Conservation (phyloP, 176 grass and related monocot genomes). For the Elymus sibiricus region DNA sequence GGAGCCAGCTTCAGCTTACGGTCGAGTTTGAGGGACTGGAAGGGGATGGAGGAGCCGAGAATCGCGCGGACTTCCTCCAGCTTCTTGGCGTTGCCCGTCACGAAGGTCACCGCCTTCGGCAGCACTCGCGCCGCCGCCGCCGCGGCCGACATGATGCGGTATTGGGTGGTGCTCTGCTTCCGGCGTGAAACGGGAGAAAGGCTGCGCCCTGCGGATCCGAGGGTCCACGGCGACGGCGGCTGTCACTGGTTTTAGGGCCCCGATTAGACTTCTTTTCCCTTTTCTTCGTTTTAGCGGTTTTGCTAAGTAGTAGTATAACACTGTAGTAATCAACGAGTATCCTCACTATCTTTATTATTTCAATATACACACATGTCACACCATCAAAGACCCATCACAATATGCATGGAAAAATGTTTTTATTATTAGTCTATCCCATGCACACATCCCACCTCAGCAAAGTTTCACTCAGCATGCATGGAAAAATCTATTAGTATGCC, state of each 20-base stretch:
- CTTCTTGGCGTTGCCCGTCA: constrained; percentile 98
- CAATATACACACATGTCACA: too few relatives aligned
- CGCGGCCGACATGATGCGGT: constrained; percentile 35
- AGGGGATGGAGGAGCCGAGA: constrained; percentile 81
- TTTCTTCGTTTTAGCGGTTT: not conserved
- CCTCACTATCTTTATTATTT: too few relatives aligned
- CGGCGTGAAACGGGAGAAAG: not conserved
- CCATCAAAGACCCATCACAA: too few relatives aligned
- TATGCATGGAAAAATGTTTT: too few relatives aligned
- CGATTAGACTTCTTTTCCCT: not conserved
- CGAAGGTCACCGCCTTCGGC: constrained; percentile 85
- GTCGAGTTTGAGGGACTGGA: constrained; percentile 91
- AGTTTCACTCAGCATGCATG: too few relatives aligned
- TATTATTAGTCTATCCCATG: too few relatives aligned
- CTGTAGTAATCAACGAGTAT: too few relatives aligned
- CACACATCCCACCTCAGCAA: too few relatives aligned
- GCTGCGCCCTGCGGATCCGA: not conserved
- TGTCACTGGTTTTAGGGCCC: not conserved
- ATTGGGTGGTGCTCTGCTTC: not conserved
- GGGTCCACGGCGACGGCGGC: not conserved
- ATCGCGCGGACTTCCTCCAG: constrained; percentile 91
- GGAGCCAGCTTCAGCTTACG: constrained; percentile 36
- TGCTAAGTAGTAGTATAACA: too few relatives aligned
- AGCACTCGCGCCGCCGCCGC: constrained; percentile 48
- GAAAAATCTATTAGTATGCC: too few relatives aligned